Conservation (phyloP, 495 filamentous ascomycete genomes). For the Penicillium herquei region DNA sequence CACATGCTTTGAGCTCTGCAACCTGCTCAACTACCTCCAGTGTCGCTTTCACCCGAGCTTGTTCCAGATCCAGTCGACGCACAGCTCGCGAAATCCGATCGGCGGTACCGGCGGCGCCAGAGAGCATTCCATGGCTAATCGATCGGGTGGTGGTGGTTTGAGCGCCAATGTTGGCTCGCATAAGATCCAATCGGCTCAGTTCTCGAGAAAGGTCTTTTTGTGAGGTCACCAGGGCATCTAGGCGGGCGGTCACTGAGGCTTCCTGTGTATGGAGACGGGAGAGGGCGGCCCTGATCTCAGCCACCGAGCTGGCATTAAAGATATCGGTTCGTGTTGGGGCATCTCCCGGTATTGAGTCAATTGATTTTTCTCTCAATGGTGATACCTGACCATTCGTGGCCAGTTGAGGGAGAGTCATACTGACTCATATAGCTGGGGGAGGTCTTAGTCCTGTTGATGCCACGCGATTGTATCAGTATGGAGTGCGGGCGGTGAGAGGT, state of each 20-base stretch:
- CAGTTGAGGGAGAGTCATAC: slow-evolving; percentile 16
- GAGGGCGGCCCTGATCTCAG: slow-evolving; percentile 76
- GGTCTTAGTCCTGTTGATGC: slow-evolving; percentile 18
- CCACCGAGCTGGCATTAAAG: slow-evolving; percentile 66
- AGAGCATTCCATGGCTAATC: slow-evolving; percentile 86
- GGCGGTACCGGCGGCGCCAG: slow-evolving; percentile 80
- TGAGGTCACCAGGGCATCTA: slow-evolving; percentile 72
- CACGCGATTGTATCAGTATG: slow-evolving; percentile 17
- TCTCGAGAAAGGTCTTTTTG: slow-evolving; percentile 83
- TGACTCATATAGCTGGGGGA: slow-evolving; percentile 3
- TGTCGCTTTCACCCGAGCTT: slow-evolving; percentile 84
- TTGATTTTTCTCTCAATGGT: slow-evolving; percentile 10
- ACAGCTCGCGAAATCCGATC: slow-evolving; percentile 81
- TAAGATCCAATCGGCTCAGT: slow-evolving; percentile 80
- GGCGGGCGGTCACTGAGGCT: slow-evolving; percentile 64
- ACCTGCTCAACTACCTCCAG: slow-evolving; percentile 94
- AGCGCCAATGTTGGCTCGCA: slow-evolving; percentile 82
- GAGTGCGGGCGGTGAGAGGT: slow-evolving; percentile 3
- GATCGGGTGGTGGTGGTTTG: slow-evolving; percentile 81
- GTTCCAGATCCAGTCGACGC: slow-evolving; percentile 81
- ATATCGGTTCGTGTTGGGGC: slow-evolving; percentile 43
- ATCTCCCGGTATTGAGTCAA: slow-evolving; percentile 4
- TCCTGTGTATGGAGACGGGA: slow-evolving; percentile 73
- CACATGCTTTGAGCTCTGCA: slow-evolving; percentile 90
- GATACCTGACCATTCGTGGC: slow-evolving; percentile 30